These are phyloP conservation scores for Aspergillus conjunctus DNA, from an alignment of 495 filamentous ascomycete genomes.

Conservation along the genomic window DNA sequence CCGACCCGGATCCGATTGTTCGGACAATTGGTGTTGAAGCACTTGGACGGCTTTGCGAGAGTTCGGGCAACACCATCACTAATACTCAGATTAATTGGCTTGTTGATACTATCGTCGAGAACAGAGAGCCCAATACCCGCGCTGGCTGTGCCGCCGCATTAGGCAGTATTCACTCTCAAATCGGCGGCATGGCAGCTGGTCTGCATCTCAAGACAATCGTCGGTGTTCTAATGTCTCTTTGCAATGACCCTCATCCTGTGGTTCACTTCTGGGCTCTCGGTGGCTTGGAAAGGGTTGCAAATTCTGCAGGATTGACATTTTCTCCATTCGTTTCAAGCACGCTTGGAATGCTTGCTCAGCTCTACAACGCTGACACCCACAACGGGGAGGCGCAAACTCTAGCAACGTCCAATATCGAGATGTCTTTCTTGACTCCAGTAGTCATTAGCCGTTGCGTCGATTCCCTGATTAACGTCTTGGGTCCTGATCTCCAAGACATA, in stretches of 20 bases:
- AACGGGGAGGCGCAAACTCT: constrained; percentile 77
- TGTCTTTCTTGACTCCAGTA: constrained; percentile 76
- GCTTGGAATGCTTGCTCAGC: constrained; percentile 87
- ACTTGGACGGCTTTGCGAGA: constrained; percentile 86
- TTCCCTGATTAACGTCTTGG: constrained; percentile 91
- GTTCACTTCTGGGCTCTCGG: constrained; percentile 97
- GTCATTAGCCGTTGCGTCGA: constrained; percentile 90
- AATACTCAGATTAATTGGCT: constrained; percentile 85
- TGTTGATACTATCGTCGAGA: constrained; percentile 91
- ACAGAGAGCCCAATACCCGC: constrained; percentile 88
- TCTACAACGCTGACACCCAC: constrained; percentile 89
- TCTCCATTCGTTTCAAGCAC: constrained; percentile 86
- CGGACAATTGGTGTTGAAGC: constrained; percentile 84
- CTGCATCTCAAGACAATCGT: constrained; percentile 95
- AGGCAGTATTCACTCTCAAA: constrained; percentile 89
- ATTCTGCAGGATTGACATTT: constrained; percentile 91
- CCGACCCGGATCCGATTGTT: constrained; percentile 81
- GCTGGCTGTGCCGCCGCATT: constrained; percentile 93
- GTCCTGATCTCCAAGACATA: constrained; percentile 92
- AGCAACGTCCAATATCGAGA: constrained; percentile 84
- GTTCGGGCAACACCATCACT: constrained; percentile 84
- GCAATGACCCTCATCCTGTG: constrained; percentile 92
- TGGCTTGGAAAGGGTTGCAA: constrained; percentile 81
- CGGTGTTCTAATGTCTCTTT: constrained; percentile 90
- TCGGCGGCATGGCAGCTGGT: constrained; percentile 98